Base-by-base conservation (phyloP, 2,329 filamentous ascomycete species). In the Stagonosporopsis tanaceti region DNA sequence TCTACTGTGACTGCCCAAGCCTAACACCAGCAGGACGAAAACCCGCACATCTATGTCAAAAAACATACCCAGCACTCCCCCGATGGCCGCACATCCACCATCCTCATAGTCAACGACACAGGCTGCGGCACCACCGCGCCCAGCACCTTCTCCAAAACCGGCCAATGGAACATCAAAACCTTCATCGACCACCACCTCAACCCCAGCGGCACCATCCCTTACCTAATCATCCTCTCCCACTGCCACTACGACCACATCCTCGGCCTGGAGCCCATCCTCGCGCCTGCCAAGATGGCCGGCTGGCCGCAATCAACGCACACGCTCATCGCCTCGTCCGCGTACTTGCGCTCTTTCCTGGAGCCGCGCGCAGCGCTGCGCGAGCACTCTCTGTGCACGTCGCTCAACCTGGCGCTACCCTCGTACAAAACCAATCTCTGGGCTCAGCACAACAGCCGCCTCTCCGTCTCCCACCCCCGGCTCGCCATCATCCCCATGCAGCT, bases 191-290 rank as follows among this genome's bases (percentile, higher is more conserved):
- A 50, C 32, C 52, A 62, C 28, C 45, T 62, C 14, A 62, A 62
- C 30, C 52, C 59, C 2, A 24, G 24, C 14, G 25, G 27, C 24
- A 17, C 32, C 17, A 50, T 47, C 17, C 52, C 46, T 17, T 59
- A 62, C 37, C 56, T 57, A n/a, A 34, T 62, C 41, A 50, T 62
- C 37, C 56, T 62, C 22, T 59, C 52, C 3, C 59, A 62, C 32
- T 62, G 59, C 45, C 59, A 59, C 48, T 62, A 59, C 47, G 56
- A 62, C 35, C 59, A 59, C 41, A 59, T 62, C 45, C 59, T 62
- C 12, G 59, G 56, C 7, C 48, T 62, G 4, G 22, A 28, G 1
- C 47, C 51, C 7, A 39, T 61, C 17, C 53, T 57, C 3, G 40
- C 24, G 9, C 53, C 46, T 3, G 40, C 34, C 4, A 44, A 50